These are phyloP conservation scores for Chlamydomonas sp. DNA, from an alignment of 139 green algal species.

Conservation along the genomic window DNA sequence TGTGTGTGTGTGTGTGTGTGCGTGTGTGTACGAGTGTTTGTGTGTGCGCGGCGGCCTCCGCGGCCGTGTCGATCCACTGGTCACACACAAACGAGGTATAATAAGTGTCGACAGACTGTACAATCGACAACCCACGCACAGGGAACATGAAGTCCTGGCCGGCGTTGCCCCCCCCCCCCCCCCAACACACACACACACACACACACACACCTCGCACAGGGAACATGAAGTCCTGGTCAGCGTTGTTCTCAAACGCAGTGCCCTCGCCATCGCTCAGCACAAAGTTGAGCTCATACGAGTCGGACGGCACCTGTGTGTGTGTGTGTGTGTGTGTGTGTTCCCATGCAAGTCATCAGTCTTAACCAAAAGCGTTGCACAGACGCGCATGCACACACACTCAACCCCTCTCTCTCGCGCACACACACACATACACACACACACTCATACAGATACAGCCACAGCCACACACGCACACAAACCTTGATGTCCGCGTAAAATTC, in stretches of 20 bases:
- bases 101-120: no score
- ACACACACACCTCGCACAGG: background rate
- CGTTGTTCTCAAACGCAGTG: constrained; percentile 41
- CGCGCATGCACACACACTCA: no score
- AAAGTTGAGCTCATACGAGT: constrained; percentile 75
- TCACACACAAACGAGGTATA: no score
- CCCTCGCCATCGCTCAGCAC: constrained; percentile 59
- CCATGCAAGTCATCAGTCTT: background rate
- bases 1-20: no score
- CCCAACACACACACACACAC: background rate
- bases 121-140: no score
- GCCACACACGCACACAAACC: no score
- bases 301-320: constrained; percentile 38
- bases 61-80: constrained; percentile 44
- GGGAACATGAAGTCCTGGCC: no score
- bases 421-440: background rate
- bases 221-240: constrained; percentile 11
- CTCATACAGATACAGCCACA: background rate
- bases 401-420: background rate
- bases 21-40: no score
- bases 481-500: no score
- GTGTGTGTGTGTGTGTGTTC: no score
- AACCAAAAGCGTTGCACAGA: background rate
- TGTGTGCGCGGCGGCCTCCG: no score
- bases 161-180: no score